A percentile compares a stretch with the other conserved stretches of the same genome.
phyloP scores from a whole-genome alignment of 2,329 filamentous ascomycete genomes.

The Aspergillus pseudoterreus region DNA sequence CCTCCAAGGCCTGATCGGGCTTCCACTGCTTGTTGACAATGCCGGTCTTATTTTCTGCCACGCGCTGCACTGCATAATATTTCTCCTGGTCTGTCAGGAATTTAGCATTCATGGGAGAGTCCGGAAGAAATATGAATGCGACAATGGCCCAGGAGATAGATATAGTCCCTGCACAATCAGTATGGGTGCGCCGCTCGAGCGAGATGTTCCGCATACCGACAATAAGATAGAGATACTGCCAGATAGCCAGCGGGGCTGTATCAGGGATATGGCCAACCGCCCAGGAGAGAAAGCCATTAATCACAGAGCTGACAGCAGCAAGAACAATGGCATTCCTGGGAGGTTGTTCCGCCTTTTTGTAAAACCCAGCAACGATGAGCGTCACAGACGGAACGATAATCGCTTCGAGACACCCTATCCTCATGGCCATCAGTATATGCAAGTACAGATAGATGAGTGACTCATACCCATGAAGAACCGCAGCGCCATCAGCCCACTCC shows the following conservation, averaged over 20 bases:
- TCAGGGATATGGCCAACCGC: constrained; percentile 53
- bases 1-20: constrained; percentile 25
- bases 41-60: constrained; percentile 38
- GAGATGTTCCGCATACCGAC: constrained; percentile 33
- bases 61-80: constrained; percentile 42
- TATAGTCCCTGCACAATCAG: constrained; percentile 25
- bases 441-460: not conserved
- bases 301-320: constrained; percentile 30
- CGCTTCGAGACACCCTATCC: constrained; percentile 27
- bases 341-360: constrained; percentile 36
- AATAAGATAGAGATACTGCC: constrained; percentile 57
- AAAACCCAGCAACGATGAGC: constrained; percentile 36
- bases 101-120: constrained; percentile 44
- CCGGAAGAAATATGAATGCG: constrained; percentile 44
- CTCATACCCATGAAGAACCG: constrained; percentile 34
- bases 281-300: constrained; percentile 42
- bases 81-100: constrained; percentile 57
- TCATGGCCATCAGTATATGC: not conserved
- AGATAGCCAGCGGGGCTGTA: constrained; percentile 42
- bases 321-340: constrained; percentile 37
- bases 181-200: not conserved
- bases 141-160: constrained; percentile 50
- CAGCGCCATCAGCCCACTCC: constrained; percentile 43
- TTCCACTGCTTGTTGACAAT: constrained; percentile 30
- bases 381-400: constrained; percentile 33